Evolutionary conservation across 2,329 filamentous ascomycete genomes (phyloP).

Genomic region (Colletotrichum euphorbiae): DNA sequence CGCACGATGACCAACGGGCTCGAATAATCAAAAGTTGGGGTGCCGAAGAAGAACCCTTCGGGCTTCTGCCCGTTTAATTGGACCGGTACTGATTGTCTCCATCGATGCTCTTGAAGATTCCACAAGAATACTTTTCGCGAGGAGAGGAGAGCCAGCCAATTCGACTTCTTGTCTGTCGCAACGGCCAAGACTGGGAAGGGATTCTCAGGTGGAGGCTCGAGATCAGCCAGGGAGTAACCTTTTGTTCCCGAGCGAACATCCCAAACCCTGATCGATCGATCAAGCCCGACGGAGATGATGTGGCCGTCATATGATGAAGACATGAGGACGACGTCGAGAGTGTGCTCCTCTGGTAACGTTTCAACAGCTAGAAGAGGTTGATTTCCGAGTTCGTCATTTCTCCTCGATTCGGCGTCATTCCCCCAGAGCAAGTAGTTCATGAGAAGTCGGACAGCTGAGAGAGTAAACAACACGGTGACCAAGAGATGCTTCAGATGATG

Average conservation of each 20-base stretch:
- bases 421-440: conserved; percentile 82
- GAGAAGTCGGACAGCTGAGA: conserved; percentile 74
- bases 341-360: conserved; percentile 72
- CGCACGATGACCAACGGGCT: conserved; percentile 71
- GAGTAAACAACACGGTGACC: conserved; percentile 70
- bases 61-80: conserved; percentile 69
- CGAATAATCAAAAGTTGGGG: conserved; percentile 49
- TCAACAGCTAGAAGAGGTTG: conserved; percentile 68
- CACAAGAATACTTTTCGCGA: conserved; percentile 70
- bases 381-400: conserved; percentile 59
- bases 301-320: conserved; percentile 71
- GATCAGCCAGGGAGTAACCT: conserved; percentile 56
- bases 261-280: conserved; percentile 76
- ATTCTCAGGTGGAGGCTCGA: conserved; percentile 55
- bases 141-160: conserved; percentile 75
- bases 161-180: conserved; percentile 72
- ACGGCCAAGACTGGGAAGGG: conserved; percentile 72
- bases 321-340: conserved; percentile 76
- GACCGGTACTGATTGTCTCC: conserved; percentile 66
- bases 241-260: conserved; percentile 61
- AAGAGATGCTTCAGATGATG: conserved; percentile 70
- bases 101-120: conserved; percentile 67
- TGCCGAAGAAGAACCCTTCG: conserved; percentile 73
- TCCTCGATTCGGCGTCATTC: conserved; percentile 61
- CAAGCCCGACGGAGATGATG: conserved; percentile 76